phyloP scores from a whole-genome alignment of 2,329 filamentous ascomycete genomes.

The Nemania sp. region DNA sequence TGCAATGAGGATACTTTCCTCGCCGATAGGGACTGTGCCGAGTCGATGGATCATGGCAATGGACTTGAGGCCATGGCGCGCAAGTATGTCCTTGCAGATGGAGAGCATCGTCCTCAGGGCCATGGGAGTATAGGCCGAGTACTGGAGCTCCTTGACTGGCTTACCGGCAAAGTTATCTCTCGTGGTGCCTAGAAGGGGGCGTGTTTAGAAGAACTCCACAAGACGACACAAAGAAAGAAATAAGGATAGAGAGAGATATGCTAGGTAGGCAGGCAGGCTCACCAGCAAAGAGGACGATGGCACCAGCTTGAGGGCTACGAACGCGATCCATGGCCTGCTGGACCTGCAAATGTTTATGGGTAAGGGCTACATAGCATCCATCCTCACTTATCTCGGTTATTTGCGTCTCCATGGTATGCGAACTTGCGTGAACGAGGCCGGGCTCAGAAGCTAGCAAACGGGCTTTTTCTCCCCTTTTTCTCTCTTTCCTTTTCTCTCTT shows the following conservation, averaged over 20 bases:
- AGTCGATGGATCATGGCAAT: slow-evolving; percentile 87
- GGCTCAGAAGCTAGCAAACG: too few relatives aligned
- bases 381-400: slow-evolving; percentile 60
- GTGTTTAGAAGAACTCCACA: slow-evolving; percentile 28
- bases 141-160: slow-evolving; percentile 79
- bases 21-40: slow-evolving; percentile 86
- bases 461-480: too few relatives aligned
- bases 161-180: slow-evolving; percentile 78
- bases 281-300: slow-evolving; percentile 82
- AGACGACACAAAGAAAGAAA: not conserved
- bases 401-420: slow-evolving; percentile 44
- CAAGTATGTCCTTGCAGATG: slow-evolving; percentile 69
- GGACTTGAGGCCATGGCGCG: slow-evolving; percentile 74
- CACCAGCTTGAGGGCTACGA: slow-evolving; percentile 78
- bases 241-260: not conserved
- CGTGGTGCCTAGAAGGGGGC: slow-evolving; percentile 71
- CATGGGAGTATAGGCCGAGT: slow-evolving; percentile 78
- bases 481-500: too few relatives aligned
- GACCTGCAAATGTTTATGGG: slow-evolving; percentile 69
- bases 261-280: slow-evolving; percentile 44
- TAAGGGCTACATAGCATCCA: slow-evolving; percentile 75
- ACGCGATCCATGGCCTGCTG: slow-evolving; percentile 72
- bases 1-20: slow-evolving; percentile 92
- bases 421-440: too few relatives aligned
- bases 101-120: slow-evolving; percentile 76